phyloP scores from a whole-genome alignment of 164 flowering plant species.

The Annona cherimola region DNA sequence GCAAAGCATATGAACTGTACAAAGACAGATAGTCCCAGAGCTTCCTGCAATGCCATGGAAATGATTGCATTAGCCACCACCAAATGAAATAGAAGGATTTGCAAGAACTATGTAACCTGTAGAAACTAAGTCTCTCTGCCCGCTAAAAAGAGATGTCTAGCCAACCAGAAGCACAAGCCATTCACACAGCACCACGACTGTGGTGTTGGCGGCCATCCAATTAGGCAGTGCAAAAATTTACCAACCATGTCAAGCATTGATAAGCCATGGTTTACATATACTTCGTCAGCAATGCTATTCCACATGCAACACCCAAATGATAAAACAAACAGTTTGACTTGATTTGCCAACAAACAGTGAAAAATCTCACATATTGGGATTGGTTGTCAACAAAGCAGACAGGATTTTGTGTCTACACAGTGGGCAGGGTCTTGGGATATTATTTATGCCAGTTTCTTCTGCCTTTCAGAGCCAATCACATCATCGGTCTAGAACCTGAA shows the following conservation, averaged over 20 bases:
- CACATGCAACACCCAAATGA: too few relatives aligned
- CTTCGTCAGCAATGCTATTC: too few relatives aligned
- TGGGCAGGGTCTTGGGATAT: not conserved
- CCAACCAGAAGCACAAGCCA: not conserved
- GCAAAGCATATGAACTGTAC: slow-evolving; percentile 10
- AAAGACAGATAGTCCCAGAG: slow-evolving; percentile 6
- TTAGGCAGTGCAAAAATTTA: not conserved
- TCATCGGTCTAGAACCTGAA: not conserved
- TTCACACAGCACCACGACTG: not conserved
- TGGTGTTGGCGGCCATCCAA: not conserved
- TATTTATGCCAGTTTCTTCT: not conserved
- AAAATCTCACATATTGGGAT: too few relatives aligned
- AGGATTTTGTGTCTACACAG: too few relatives aligned
- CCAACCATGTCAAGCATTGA: not conserved
- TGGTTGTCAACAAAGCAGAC: too few relatives aligned
- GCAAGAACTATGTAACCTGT: not conserved
- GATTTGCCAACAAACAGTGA: too few relatives aligned
- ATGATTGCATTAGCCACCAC: not conserved
- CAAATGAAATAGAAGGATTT: not conserved
- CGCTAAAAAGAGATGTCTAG: not conserved
- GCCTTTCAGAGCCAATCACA: not conserved
- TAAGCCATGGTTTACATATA: too few relatives aligned
- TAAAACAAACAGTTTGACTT: too few relatives aligned
- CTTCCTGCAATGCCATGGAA: slow-evolving; percentile 5
- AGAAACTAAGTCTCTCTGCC: not conserved